Evolutionary conservation across 257 asterid species (phyloP).

Genomic region (Anisodus acutangulus): DNA sequence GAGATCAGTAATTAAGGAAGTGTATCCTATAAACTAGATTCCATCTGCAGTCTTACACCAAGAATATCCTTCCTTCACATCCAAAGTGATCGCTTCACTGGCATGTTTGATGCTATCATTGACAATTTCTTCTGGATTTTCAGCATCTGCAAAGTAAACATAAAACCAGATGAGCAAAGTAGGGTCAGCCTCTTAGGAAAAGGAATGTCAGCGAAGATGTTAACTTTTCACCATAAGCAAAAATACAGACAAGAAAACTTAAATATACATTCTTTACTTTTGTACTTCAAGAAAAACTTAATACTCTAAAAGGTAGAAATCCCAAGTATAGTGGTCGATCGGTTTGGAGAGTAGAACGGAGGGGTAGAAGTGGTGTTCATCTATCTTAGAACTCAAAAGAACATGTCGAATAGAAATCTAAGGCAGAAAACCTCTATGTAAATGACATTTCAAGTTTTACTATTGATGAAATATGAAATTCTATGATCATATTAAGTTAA

Average conservation of each 20-base stretch:
- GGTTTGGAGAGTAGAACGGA: constrained; percentile 4
- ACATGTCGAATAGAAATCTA: not conserved
- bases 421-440: not conserved
- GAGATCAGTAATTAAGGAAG: constrained; percentile 1
- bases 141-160: constrained; percentile 63
- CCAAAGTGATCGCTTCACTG: constrained; percentile 81
- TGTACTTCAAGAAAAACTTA: constrained; percentile 11
- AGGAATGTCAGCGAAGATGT: not conserved
- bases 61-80: constrained; percentile 78
- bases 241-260: not conserved
- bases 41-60: constrained; percentile 72
- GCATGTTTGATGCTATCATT: constrained; percentile 92
- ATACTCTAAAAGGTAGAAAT: not conserved
- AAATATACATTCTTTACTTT: not conserved
- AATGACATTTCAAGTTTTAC: not conserved
- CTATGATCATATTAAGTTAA: not conserved
- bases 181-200: constrained; percentile 23
- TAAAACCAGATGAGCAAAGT: constrained; percentile 33
- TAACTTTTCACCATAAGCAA: not conserved
- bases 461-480: not conserved
- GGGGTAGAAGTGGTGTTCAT: not conserved
- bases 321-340: not conserved
- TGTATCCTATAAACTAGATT: constrained; percentile 9
- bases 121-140: constrained; percentile 68
- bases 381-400: not conserved